These are phyloP conservation scores for Stagonosporopsis rhizophila DNA, from an alignment of 2,329 filamentous ascomycete species.

Conservation along the genomic window DNA sequence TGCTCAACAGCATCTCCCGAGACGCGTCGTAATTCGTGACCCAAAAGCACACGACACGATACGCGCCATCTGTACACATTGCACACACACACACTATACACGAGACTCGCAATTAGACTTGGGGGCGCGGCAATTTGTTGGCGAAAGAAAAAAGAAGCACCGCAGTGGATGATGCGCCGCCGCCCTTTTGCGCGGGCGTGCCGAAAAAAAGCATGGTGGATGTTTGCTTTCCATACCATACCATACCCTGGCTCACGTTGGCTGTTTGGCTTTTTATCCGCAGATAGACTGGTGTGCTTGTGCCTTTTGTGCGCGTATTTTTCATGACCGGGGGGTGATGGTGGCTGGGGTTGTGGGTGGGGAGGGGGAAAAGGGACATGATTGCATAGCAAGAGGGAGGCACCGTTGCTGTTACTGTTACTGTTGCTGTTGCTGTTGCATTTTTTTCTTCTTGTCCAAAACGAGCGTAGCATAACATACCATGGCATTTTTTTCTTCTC, in stretches of 20 bases:
- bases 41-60: background rate
- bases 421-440: background rate
- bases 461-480: background rate
- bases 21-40: background rate
- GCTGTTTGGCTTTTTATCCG: background rate
- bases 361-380: too few species aligned
- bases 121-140: too few species aligned
- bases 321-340: background rate
- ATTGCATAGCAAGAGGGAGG: too few species aligned
- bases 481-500: background rate
- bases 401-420: background rate
- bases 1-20: conserved; percentile 22
- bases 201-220: background rate
- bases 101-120: background rate
- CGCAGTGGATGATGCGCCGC: too few species aligned
- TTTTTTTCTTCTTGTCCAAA: too few species aligned
- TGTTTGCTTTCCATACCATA: background rate
- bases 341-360: background rate
- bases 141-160: too few species aligned
- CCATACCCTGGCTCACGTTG: background rate
- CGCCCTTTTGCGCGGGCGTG: too few species aligned
- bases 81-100: background rate
- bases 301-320: background rate
- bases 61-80: background rate
- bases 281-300: too few species aligned